Percentiles rank a stretch among this genome's conserved stretches.
These are phyloP conservation scores for Betula pendula DNA, from an alignment of 306 rosid species.

Conservation along the genomic window DNA sequence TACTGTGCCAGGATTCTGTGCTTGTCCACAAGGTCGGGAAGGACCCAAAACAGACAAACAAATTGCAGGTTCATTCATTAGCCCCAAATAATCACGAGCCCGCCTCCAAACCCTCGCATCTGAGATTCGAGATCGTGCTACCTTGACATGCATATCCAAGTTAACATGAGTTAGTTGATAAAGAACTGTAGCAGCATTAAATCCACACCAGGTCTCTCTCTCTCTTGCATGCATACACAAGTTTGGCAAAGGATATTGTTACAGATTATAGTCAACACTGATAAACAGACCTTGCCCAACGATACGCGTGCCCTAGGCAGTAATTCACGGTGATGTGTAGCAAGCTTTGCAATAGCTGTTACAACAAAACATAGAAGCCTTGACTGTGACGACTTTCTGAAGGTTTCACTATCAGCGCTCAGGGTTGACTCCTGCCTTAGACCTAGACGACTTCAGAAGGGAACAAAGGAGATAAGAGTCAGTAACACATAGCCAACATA, in stretches of 20 bases:
- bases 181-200: not conserved
- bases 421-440: conserved; percentile 61
- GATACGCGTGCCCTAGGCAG: conserved; percentile 89
- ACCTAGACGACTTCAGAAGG: conserved; percentile 72
- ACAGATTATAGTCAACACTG: not conserved
- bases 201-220: too few species aligned
- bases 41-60: conserved; percentile 88
- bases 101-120: conserved; percentile 86
- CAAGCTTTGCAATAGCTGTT: conserved; percentile 96
- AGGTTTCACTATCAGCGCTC: conserved; percentile 49
- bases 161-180: not conserved
- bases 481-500: conserved; percentile 22
- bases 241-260: not conserved
- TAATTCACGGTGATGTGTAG: conserved; percentile 84
- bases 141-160: conserved; percentile 47
- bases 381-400: conserved; percentile 76
- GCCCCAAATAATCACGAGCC: conserved; percentile 85
- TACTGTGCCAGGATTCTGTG: conserved; percentile 67
- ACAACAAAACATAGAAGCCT: conserved; percentile 93
- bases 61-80: conserved; percentile 86
- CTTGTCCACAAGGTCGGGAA: conserved; percentile 56
- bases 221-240: too few species aligned
- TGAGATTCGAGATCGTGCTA: conserved; percentile 84
- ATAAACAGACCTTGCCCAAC: conserved; percentile 75
- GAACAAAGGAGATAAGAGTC: conserved; percentile 20